phyloP scores from a whole-genome alignment of 1,139 yeast species.

The Debaryomyces sp. region DNA sequence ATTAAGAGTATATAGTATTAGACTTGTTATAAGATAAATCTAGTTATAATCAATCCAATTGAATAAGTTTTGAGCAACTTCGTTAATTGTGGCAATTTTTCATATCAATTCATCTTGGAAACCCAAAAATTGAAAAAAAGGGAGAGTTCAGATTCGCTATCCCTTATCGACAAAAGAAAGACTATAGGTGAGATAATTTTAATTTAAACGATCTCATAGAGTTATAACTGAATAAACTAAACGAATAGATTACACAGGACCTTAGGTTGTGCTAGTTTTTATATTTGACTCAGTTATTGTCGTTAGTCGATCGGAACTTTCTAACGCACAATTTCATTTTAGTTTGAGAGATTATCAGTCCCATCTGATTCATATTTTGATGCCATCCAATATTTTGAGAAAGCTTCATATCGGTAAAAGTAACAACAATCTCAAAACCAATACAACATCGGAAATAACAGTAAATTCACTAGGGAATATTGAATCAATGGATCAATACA shows the following conservation, averaged over 20 bases:
- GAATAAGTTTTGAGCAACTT: not conserved
- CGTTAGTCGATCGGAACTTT: not conserved
- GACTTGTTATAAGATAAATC: not conserved
- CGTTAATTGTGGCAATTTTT: not conserved
- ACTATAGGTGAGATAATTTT: not conserved
- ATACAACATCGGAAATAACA: slow-evolving; percentile 1
- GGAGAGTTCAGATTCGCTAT: not conserved
- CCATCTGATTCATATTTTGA: slow-evolving; percentile 9
- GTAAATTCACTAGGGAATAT: slow-evolving; percentile 10
- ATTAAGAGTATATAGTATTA: not conserved
- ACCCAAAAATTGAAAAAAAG: not conserved
- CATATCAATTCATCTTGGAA: not conserved
- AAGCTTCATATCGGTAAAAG: slow-evolving; percentile 22
- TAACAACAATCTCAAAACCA: slow-evolving; percentile 10
- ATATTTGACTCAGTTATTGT: not conserved
- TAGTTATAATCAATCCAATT: slow-evolving; percentile 4
- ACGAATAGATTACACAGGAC: not conserved
- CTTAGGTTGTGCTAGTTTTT: not conserved
- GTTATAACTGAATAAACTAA: not conserved
- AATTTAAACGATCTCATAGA: not conserved
- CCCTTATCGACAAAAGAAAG: not conserved
- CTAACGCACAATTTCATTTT: not conserved
- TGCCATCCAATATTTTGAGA: slow-evolving; percentile 23
- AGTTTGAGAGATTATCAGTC: not conserved
- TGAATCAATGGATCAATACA: slow-evolving; percentile 9